These are phyloP conservation scores for Globomyces sp. DNA, from an alignment of 371 early-diverging fungal genomes.

Conservation along the genomic window DNA sequence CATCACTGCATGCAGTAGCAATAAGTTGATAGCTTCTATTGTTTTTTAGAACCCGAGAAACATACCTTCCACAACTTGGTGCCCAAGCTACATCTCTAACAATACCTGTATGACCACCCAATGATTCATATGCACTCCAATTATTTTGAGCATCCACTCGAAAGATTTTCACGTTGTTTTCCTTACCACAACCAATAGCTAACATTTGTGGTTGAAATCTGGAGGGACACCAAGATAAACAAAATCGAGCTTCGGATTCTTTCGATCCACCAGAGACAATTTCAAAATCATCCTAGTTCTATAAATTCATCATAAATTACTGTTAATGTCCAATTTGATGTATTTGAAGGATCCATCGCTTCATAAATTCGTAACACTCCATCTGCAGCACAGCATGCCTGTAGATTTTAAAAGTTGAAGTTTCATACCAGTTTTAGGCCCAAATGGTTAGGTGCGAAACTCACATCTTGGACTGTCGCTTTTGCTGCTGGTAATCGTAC, in stretches of 20 bases:
- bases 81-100: conserved; percentile 88
- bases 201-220: conserved; percentile 76
- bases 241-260: conserved; percentile 48
- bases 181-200: conserved; percentile 76
- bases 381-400: conserved; percentile 85
- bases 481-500: conserved; percentile 69
- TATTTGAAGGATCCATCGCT: conserved; percentile 77
- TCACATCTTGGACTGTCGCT: conserved; percentile 81
- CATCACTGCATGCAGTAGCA: conserved; percentile 88
- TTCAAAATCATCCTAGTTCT: conserved; percentile 32
- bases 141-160: conserved; percentile 43
- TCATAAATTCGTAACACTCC: conserved; percentile 89
- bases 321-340: conserved; percentile 79
- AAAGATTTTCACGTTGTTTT: conserved; percentile 21
- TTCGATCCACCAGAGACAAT: conserved; percentile 20
- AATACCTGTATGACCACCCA: conserved; percentile 67
- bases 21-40: conserved; percentile 75
- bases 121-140: conserved; percentile 65
- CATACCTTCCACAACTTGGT: conserved; percentile 74
- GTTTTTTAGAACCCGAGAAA: not conserved
- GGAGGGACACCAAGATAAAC: conserved; percentile 88
- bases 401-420: conserved; percentile 1
- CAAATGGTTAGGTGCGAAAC: conserved; percentile 79
- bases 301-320: conserved; percentile 25
- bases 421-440: conserved; percentile 66